Evolutionary conservation across 805 yeast genomes (phyloP).

Genomic region (Cyberlindnera saturnus): DNA sequence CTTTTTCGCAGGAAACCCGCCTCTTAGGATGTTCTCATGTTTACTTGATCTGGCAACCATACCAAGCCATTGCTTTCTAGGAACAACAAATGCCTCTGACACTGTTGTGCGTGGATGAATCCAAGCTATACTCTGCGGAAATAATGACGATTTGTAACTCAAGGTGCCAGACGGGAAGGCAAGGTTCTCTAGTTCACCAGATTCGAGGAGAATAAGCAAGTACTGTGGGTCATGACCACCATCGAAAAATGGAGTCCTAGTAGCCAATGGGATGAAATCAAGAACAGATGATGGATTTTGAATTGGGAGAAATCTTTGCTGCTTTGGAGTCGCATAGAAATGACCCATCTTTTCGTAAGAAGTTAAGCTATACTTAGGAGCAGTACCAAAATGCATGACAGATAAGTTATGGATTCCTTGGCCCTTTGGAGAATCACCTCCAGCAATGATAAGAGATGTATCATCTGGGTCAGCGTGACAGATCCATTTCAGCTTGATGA

Average conservation of each 20-base stretch:
- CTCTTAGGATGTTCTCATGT: slow-evolving; percentile 50
- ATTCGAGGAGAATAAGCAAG: slow-evolving; percentile 50
- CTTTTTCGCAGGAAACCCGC: slow-evolving; percentile 68
- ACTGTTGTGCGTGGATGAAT: slow-evolving; percentile 65
- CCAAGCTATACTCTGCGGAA: slow-evolving; percentile 81
- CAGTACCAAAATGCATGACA: slow-evolving; percentile 69
- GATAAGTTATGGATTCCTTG: slow-evolving; percentile 41
- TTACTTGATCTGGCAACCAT: slow-evolving; percentile 49
- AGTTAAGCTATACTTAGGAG: slow-evolving; percentile 74
- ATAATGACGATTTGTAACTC: slow-evolving; percentile 46
- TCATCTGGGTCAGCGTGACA: slow-evolving; percentile 76
- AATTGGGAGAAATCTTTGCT: slow-evolving; percentile 51
- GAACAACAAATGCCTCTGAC: slow-evolving; percentile 49
- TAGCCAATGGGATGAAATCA: slow-evolving; percentile 48
- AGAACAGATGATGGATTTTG: slow-evolving; percentile 38
- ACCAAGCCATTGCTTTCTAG: slow-evolving; percentile 72
- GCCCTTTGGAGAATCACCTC: slow-evolving; percentile 47
- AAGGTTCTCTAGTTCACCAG: slow-evolving; percentile 61
- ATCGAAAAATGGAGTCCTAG: slow-evolving; percentile 65
- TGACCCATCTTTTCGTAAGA: slow-evolving; percentile 79
- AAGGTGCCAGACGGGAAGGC: slow-evolving; percentile 50
- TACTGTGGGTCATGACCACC: slow-evolving; percentile 76
- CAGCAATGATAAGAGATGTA: slow-evolving; percentile 66
- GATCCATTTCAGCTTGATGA: slow-evolving; percentile 65
- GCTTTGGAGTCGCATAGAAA: slow-evolving; percentile 58